Percentiles rank a stretch among this genome's conserved stretches.
phyloP scores from a whole-genome alignment of 176 grass and related monocot species.

The Avena sativa region DNA sequence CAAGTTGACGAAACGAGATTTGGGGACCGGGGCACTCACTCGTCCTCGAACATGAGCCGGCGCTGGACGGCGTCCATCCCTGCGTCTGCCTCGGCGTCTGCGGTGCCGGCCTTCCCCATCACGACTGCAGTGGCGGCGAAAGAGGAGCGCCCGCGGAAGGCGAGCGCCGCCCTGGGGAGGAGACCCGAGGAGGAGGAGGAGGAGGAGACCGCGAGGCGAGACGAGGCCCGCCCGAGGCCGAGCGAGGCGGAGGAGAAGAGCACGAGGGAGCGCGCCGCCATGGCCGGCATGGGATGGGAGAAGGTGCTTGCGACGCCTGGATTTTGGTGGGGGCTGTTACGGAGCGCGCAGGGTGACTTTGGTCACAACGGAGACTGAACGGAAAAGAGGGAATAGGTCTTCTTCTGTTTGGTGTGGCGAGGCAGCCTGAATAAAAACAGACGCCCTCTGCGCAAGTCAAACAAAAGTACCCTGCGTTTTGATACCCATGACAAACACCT shows the following conservation, averaged over 20 bases:
- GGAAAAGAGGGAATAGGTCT: background rate
- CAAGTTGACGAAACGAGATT: background rate
- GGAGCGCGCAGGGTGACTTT: background rate
- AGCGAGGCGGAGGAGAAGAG: conserved; percentile 44
- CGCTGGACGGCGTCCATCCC: conserved; percentile 85
- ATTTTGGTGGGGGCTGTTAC: background rate
- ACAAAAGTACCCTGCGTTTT: background rate
- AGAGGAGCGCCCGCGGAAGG: conserved; percentile 25
- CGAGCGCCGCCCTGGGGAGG: background rate
- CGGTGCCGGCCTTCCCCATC: conserved; percentile 48
- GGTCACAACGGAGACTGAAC: background rate
- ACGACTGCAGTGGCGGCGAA: conserved; percentile 45
- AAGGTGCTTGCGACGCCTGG: background rate
- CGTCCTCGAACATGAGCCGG: conserved; percentile 93
- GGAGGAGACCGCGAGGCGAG: conserved; percentile 8
- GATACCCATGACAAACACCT: background rate
- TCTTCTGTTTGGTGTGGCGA: background rate
- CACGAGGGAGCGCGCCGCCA: conserved; percentile 38
- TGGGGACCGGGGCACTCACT: conserved; percentile 42
- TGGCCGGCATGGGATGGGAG: conserved; percentile 22
- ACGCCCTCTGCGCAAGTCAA: background rate
- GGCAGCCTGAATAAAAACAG: background rate
- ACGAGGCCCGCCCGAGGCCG: conserved; percentile 1
- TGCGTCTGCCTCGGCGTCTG: conserved; percentile 54
- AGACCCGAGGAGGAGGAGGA: background rate